phyloP scores from a whole-genome alignment of 192 early-diverging fungal genomes.

The Diversispora eburnea region DNA sequence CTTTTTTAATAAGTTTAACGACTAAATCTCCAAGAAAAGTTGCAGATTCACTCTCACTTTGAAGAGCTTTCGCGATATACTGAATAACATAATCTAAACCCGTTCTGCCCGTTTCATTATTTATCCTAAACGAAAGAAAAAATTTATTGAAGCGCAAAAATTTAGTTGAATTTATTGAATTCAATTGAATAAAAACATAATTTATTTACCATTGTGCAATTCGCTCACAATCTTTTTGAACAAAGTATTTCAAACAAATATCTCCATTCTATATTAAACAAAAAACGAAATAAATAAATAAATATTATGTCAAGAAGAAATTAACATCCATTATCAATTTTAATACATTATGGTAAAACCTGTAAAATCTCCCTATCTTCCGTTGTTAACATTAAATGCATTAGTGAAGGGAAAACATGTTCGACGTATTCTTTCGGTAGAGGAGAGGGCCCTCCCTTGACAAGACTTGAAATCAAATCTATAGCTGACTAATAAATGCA shows the following conservation, averaged over 20 bases:
- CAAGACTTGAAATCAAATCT: slow-evolving; percentile 68
- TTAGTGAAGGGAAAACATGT: slow-evolving; percentile 77
- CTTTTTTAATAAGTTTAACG: slow-evolving; percentile 80
- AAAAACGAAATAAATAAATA: slow-evolving; percentile 28
- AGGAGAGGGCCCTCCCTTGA: slow-evolving; percentile 68
- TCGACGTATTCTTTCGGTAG: slow-evolving; percentile 67
- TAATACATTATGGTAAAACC: slow-evolving; percentile 26
- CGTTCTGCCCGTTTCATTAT: slow-evolving; percentile 43
- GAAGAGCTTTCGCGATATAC: slow-evolving; percentile 75
- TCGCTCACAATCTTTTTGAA: slow-evolving; percentile 72
- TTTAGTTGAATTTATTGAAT: no score
- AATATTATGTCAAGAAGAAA: neutral
- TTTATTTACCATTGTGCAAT: slow-evolving; percentile 69
- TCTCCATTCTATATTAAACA: slow-evolving; percentile 63
- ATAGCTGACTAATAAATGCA: slow-evolving; percentile 55
- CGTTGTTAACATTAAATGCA: slow-evolving; percentile 64
- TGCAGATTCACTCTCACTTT: slow-evolving; percentile 69
- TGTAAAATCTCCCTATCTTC: slow-evolving; percentile 81
- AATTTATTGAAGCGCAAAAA: no score
- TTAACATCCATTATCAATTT: neutral
- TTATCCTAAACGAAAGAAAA: slow-evolving; percentile 21
- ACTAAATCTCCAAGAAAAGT: slow-evolving; percentile 87
- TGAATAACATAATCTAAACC: slow-evolving; percentile 82
- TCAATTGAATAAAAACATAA: no score
- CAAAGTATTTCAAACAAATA: slow-evolving; percentile 74